Evolutionary conservation across 2,329 filamentous ascomycete species (phyloP).

Genomic region (Arachnomyces sp.): DNA sequence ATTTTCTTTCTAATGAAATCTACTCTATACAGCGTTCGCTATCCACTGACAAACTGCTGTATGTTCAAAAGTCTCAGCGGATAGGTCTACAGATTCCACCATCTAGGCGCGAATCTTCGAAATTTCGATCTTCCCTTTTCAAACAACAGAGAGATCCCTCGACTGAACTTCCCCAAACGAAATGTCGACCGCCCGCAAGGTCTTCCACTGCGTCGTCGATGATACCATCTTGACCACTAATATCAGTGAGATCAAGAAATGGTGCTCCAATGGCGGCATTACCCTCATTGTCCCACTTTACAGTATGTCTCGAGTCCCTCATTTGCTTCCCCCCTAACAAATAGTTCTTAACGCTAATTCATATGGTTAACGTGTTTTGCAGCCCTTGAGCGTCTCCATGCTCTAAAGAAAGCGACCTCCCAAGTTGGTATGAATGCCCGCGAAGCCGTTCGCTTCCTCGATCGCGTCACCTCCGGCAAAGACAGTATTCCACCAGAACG

Average conservation of each 20-base stretch:
- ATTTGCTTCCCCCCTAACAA: background rate
- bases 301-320: slow-evolving; percentile 30
- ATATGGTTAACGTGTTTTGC: background rate
- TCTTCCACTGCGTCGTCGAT: slow-evolving; percentile 47
- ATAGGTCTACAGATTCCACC: too few relatives aligned
- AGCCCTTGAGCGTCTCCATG: slow-evolving; percentile 42
- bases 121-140: slow-evolving; percentile 3
- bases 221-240: slow-evolving; percentile 46
- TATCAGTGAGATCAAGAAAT: slow-evolving; percentile 47
- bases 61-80: too few relatives aligned
- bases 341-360: slow-evolving; percentile 6
- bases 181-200: slow-evolving; percentile 38
- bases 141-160: slow-evolving; percentile 18
- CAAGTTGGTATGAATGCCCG: slow-evolving; percentile 44
- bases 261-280: slow-evolving; percentile 43
- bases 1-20: too few relatives aligned
- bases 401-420: slow-evolving; percentile 38
- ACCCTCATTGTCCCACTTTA: slow-evolving; percentile 46
- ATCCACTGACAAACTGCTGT: too few relatives aligned
- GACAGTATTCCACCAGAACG: slow-evolving; percentile 36
- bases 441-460: slow-evolving; percentile 46
- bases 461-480: slow-evolving; percentile 42
- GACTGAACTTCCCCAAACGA: slow-evolving; percentile 17
- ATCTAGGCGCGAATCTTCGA: too few relatives aligned
- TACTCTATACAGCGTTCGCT: too few relatives aligned